Percentiles rank a stretch among this genome's conserved stretches.
Conservation (phyloP, 2,329 filamentous ascomycete genomes). For the Ramichloridium luteum region DNA sequence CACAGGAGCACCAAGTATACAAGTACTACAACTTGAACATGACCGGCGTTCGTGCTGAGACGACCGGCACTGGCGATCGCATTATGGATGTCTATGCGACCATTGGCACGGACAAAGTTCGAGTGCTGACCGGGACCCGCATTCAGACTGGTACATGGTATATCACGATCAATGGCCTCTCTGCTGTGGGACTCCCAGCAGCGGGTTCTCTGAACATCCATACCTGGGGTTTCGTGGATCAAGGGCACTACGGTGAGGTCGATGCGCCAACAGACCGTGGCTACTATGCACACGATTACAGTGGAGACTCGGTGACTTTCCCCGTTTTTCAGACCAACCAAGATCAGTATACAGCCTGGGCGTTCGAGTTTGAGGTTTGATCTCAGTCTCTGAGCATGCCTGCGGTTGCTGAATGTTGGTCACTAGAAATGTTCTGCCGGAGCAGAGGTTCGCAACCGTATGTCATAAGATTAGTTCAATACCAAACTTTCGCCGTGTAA, state of each 20-base stretch:
- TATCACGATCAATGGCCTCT: conserved; percentile 25
- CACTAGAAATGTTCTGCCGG: no score
- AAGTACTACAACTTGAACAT: conserved; percentile 36
- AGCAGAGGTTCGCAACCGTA: no score
- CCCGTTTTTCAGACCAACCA: conserved; percentile 25
- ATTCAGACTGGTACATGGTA: conserved; percentile 24
- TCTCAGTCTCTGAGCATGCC: no score
- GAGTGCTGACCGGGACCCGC: conserved; percentile 27
- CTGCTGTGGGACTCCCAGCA: conserved; percentile 23
- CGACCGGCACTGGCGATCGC: conserved; percentile 25
- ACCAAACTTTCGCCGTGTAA: no score
- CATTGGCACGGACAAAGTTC: conserved; percentile 21
- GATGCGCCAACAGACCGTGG: conserved; percentile 25
- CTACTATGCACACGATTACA: conserved; percentile 23
- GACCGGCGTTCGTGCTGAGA: conserved; percentile 30
- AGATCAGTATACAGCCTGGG: conserved; percentile 28
- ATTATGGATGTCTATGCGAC: conserved; percentile 30
- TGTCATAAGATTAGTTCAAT: no score
- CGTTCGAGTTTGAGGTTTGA: conserved; percentile 27
- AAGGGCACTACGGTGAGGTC: conserved; percentile 20
- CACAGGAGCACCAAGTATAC: conserved; percentile 38
- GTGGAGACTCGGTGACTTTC: conserved; percentile 26
- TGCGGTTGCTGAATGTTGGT: no score
- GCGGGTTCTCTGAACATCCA: conserved; percentile 25
- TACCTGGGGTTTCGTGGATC: conserved; percentile 16